Percentiles rank a stretch among this genome's conserved stretches.
phyloP scores from a whole-genome alignment of 768 basidiomycete genomes.

The Butyriboletus loyo region DNA sequence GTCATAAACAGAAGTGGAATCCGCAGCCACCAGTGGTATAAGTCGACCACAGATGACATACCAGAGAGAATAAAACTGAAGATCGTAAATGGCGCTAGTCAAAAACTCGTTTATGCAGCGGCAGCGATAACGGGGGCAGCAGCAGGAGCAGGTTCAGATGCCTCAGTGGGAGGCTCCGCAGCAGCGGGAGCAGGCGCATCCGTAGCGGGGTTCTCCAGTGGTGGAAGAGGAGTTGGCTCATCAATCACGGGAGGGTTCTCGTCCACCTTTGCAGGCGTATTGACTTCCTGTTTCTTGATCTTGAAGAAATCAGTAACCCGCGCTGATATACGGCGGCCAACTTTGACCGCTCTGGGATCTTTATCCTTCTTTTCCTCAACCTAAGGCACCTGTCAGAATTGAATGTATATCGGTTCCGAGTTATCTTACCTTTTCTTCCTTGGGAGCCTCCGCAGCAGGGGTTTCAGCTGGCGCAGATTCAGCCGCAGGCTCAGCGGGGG shows the following conservation, averaged over 20 bases:
- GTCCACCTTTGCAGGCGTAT: slow-evolving; percentile 76
- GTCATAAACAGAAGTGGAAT: slow-evolving; percentile 35
- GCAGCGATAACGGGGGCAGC: slow-evolving; percentile 72
- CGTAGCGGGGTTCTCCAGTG: slow-evolving; percentile 74
- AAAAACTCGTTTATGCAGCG: slow-evolving; percentile 56
- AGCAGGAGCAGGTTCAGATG: slow-evolving; percentile 40
- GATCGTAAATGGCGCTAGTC: slow-evolving; percentile 35
- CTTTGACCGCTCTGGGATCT: slow-evolving; percentile 53
- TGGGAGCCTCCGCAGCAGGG: slow-evolving; percentile 37
- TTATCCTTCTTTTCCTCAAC: slow-evolving; percentile 50
- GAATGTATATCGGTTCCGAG: not conserved
- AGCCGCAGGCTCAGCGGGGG: slow-evolving; percentile 25
- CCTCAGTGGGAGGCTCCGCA: slow-evolving; percentile 36
- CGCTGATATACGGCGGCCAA: slow-evolving; percentile 79
- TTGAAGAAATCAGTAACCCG: slow-evolving; percentile 85
- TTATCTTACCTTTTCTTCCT: slow-evolving; percentile 58
- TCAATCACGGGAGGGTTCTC: slow-evolving; percentile 89
- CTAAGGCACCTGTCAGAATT: slow-evolving; percentile 23
- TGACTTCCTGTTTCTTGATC: slow-evolving; percentile 59
- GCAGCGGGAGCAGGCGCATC: slow-evolving; percentile 39
- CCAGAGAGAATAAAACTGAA: slow-evolving; percentile 33
- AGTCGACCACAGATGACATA: slow-evolving; percentile 38
- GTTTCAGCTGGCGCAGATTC: slow-evolving; percentile 35
- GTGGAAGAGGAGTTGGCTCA: slow-evolving; percentile 76
- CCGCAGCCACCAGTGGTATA: slow-evolving; percentile 38